A percentile compares a stretch with the other conserved stretches of the same genome.
Conservation (phyloP, 192 early-diverging fungal species). For the Backusella mclennaniae region DNA sequence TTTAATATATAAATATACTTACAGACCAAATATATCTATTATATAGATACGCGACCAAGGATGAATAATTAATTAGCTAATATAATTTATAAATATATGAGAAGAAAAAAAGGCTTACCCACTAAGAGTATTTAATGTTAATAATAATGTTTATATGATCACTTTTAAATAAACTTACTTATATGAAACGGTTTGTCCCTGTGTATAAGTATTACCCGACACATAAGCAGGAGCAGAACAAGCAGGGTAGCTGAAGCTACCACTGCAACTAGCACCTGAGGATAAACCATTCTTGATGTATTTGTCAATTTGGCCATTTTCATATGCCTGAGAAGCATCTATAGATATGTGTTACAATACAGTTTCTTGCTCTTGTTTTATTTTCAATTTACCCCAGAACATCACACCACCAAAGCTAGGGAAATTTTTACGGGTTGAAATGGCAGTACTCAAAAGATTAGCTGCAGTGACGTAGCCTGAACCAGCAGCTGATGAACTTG, state of each 20-base stretch:
- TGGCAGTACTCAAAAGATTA: constrained; percentile 37
- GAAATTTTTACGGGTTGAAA: constrained; percentile 40
- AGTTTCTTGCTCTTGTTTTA: background rate
- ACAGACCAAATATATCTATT: constrained; percentile 40
- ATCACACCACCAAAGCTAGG: constrained; percentile 56
- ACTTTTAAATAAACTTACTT: constrained; percentile 19
- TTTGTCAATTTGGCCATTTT: constrained; percentile 16
- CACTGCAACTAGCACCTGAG: constrained; percentile 7
- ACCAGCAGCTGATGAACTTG: constrained; percentile 51
- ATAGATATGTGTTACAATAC: background rate
- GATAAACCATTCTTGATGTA: constrained; percentile 4
- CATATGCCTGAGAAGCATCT: constrained; percentile 37
- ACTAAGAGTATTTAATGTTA: background rate
- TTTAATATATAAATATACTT: background rate
- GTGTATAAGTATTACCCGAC: constrained; percentile 31
- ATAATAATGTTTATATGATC: background rate
- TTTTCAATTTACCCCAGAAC: constrained; percentile 44
- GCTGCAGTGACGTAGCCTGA: constrained; percentile 46
- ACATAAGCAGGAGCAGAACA: constrained; percentile 42
- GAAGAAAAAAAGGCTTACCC: background rate
- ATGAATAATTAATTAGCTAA: background rate
- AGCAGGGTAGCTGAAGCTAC: constrained; percentile 17
- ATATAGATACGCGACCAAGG: background rate
- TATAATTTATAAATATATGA: background rate
- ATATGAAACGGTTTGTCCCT: constrained; percentile 37